A percentile compares a stretch with the other conserved stretches of the same genome.
These are phyloP conservation scores for Amaranthus tricolor DNA, from an alignment of 179 eudicot genomes.

Conservation along the genomic window DNA sequence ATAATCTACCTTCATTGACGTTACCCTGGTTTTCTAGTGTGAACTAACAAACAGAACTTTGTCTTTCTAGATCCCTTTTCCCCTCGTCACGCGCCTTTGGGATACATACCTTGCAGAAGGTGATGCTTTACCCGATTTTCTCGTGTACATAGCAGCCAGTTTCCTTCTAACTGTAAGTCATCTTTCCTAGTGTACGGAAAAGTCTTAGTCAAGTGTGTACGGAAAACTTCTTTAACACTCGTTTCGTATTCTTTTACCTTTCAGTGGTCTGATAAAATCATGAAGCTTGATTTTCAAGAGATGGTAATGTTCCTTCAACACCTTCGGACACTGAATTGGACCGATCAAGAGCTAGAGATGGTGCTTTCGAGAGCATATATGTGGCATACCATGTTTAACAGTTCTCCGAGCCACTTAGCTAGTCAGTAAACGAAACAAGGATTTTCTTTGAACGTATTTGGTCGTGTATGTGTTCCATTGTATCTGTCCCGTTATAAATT, in stretches of 20 bases:
- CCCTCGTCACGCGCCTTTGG: slow-evolving; percentile 93
- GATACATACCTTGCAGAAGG: slow-evolving; percentile 99
- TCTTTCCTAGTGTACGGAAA: background rate
- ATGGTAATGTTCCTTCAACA: slow-evolving; percentile 98
- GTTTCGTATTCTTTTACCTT: background rate
- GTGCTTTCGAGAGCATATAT: slow-evolving; percentile 92
- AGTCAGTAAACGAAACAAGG: slow-evolving; percentile 25
- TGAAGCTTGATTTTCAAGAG: slow-evolving; percentile 88
- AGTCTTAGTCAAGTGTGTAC: background rate
- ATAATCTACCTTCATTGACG: background rate
- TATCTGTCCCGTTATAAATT: slow-evolving; percentile 5
- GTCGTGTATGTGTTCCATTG: slow-evolving; percentile 22
- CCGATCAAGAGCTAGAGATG: slow-evolving; percentile 77
- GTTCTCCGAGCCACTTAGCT: slow-evolving; percentile 90
- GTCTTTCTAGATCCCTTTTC: slow-evolving; percentile 66
- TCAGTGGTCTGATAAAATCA: slow-evolving; percentile 93
- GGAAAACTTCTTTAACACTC: background rate
- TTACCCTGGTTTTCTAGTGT: slow-evolving; percentile 7
- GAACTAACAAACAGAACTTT: slow-evolving; percentile 13
- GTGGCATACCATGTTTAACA: slow-evolving; percentile 97
- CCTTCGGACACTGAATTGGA: slow-evolving; percentile 84
- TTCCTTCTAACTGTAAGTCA: slow-evolving; percentile 78
- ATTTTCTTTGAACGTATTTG: background rate
- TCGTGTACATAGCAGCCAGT: slow-evolving; percentile 90
- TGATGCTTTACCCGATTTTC: slow-evolving; percentile 87